Evolutionary conservation across 2,329 filamentous ascomycete species (phyloP).

Genomic region (Ophiostoma quercus): DNA sequence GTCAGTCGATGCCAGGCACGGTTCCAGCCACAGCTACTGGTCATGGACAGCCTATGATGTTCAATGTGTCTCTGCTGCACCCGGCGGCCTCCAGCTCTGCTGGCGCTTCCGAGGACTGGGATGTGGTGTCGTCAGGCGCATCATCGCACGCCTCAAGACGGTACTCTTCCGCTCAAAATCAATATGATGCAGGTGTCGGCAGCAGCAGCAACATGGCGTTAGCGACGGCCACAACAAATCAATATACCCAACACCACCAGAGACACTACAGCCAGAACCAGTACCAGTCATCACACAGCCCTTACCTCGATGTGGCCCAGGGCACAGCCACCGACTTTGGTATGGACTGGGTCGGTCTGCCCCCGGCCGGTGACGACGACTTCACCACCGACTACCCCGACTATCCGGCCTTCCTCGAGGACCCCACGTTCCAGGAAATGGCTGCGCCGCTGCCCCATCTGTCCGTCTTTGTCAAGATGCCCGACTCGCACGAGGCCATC

Average conservation of each 20-base stretch:
- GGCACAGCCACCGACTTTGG: background rate
- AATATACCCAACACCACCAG: background rate
- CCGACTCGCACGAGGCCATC: background rate
- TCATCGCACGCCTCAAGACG: background rate
- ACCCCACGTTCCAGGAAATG: background rate
- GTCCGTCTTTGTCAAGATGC: background rate
- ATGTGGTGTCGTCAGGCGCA: background rate
- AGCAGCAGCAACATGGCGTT: background rate
- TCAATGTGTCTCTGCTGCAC: background rate
- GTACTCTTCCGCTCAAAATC: background rate
- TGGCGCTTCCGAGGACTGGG: background rate
- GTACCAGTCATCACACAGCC: background rate
- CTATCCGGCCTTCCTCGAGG: background rate
- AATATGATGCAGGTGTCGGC: background rate
- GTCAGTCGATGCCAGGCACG: background rate
- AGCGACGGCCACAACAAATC: background rate
- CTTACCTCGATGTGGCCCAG: background rate
- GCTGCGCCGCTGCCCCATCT: background rate
- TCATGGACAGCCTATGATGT: background rate
- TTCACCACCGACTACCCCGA: background rate
- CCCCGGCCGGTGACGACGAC: background rate
- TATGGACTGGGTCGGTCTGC: conserved; percentile 5
- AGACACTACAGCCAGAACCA: background rate
- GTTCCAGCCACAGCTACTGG: background rate
- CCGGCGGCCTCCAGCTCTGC: background rate